Evolutionary conservation across 148 eudicot species (phyloP).

Genomic region (Bassia scoparia): DNA sequence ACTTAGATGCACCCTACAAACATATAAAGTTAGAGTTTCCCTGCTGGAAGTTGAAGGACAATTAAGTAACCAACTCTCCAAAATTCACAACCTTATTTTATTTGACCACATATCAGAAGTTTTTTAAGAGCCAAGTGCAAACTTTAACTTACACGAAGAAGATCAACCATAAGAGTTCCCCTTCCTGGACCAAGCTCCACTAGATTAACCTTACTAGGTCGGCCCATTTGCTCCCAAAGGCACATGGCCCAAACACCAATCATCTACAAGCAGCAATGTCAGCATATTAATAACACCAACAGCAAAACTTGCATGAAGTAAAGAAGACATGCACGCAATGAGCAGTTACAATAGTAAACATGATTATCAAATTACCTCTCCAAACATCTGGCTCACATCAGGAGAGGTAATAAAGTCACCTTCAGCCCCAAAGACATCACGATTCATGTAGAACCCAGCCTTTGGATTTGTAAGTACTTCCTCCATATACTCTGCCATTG

Average conservation of each 20-base stretch:
- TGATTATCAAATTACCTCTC: constrained; percentile 59
- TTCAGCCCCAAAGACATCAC: constrained; percentile 96
- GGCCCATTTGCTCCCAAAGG: constrained; percentile 97
- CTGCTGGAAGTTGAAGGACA: background rate
- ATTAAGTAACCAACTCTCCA: background rate
- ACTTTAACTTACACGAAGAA: constrained; percentile 62
- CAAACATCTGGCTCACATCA: constrained; percentile 99
- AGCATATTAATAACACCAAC: background rate
- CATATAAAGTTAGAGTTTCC: constrained; percentile 3
- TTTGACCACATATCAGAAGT: background rate
- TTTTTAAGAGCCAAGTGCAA: constrained; percentile 4
- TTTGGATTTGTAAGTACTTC: constrained; percentile 94
- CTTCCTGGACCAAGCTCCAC: constrained; percentile 98
- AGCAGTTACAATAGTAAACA: background rate
- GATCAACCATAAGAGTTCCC: constrained; percentile 97
- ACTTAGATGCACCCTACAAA: constrained; percentile 79
- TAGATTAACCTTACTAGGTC: constrained; percentile 60
- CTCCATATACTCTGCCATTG: constrained; percentile 98
- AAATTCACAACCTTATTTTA: background rate
- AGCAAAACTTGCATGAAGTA: background rate
- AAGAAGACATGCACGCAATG: background rate
- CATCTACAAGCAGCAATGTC: constrained; percentile 45
- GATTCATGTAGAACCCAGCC: constrained; percentile 86
- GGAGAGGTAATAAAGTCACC: constrained; percentile 98
- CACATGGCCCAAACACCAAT: constrained; percentile 94